phyloP scores from a whole-genome alignment of 2,329 filamentous ascomycete species.

The Cercospora berteroae region DNA sequence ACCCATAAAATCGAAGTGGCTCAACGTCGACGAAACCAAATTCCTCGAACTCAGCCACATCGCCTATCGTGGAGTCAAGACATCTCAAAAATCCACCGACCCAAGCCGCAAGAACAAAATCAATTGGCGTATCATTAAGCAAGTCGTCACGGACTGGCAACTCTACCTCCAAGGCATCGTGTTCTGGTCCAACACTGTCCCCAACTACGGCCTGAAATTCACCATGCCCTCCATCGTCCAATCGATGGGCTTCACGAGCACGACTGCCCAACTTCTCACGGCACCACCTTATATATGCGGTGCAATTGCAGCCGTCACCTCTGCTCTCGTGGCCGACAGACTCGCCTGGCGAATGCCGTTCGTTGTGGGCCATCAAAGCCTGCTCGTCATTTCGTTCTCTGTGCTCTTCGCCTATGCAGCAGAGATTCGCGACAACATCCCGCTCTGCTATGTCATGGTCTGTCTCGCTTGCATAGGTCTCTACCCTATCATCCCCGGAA shows the following conservation, averaged over 20 bases:
- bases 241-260: conserved; percentile 28
- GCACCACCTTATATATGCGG: conserved; percentile 35
- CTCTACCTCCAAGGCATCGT: conserved; percentile 29
- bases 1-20: conserved; percentile 53
- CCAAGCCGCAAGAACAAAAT: conserved; percentile 45
- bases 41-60: conserved; percentile 63
- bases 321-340: conserved; percentile 35
- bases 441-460: conserved; percentile 32
- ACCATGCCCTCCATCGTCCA: conserved; percentile 51
- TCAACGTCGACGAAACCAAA: conserved; percentile 66
- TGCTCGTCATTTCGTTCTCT: conserved; percentile 33
- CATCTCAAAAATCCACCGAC: conserved; percentile 18
- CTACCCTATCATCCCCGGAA: conserved; percentile 34
- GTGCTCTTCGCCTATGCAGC: conserved; percentile 31
- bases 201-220: conserved; percentile 39
- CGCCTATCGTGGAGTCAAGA: conserved; percentile 49
- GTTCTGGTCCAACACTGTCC: conserved; percentile 29
- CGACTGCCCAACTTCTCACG: conserved; percentile 30
- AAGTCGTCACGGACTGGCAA: conserved; percentile 29
- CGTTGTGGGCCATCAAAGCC: conserved; percentile 28
- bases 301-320: conserved; percentile 34
- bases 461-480: conserved; percentile 33
- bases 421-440: conserved; percentile 18
- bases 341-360: conserved; percentile 37
- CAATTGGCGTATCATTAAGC: conserved; percentile 35